Evolutionary conservation across 208 protist genomes (phyloP), one percentile per base, ranked within the genome.

Genomic region (Leptomonas pyrrhocoris): DNA sequence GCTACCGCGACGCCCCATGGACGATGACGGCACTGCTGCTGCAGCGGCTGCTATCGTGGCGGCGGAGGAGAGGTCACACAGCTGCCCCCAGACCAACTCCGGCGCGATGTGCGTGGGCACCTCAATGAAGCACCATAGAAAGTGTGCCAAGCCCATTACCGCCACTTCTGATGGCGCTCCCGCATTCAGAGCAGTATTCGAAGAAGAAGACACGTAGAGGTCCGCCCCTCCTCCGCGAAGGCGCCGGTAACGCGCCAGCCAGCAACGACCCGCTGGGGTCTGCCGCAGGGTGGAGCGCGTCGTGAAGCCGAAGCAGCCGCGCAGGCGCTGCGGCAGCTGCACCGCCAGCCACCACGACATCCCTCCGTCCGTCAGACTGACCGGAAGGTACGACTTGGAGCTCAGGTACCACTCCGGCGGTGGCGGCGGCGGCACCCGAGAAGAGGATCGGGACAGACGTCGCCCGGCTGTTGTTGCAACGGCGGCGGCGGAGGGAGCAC

Each of bases 261-360:
- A 77, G 40, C 64, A 62, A 40, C 49, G 64, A 0, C 72, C 72
- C 5, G 63, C 72, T 5, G 63, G 27, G 25, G 72, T 72, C 11
- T 67, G 65, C 6, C 49, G 55, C 30, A 77, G 59, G 6, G 72
- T 72, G 64, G 64, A 60, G 16, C 28, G 63, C 27, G 58, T 77
- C 2, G 72, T 77, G 42, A 25, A 36, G 30, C 72, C 72, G 30
- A 77, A 77, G 57, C 72, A 77, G 18, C 72, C 72, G n/a, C 72
- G 72, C 27, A 77, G 72, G 8, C 72, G 72, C 54, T 68, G 72
- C 28, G 72, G 66, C 38, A 81, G 60, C 62, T 73, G 59, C 25
- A 74, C 60, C 6, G 71, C 30, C 31, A 76, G 25, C 64, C 72
- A 77, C 70, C 77, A 81, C 61, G 77, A 77, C 77, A 81, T 81